Base-by-base conservation (phyloP, 768 basidiomycete species). In the Ramaria sp. region DNA sequence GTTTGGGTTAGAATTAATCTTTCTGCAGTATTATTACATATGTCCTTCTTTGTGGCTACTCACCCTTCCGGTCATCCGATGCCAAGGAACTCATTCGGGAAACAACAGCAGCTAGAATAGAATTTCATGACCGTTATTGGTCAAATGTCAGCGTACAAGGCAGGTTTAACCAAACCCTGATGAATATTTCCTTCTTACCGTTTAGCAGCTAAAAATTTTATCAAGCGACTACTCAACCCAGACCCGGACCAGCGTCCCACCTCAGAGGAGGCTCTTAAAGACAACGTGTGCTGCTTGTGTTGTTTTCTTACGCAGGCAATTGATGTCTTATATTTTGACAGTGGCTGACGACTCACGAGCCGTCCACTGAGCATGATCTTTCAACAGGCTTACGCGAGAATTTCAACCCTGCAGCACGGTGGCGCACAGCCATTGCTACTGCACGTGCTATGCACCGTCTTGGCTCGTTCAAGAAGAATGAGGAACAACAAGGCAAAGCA, bases 111-210 rank as follows among this genome's bases (percentile, higher is more conserved):
- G 93, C 85, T 0, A 83, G 81, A 61, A 76, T 97, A 45, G 85
- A 87, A 60, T 98, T 99, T 65, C 95, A 97, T 60, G 88, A 93
- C 27, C 76, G 82, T 32, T 99, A 93, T 58, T 99, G 96, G 96
- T 79, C 81, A 67, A 96, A 95, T 56, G 78, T 95, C 37, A 89
- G 88, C 1, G 63, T 71, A 2, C 77, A 83, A 69, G 90, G 90
- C 87, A 41, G 32, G 70, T 64, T 12, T 20, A 22, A 24, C 13
- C 42, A 15, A n/a, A 15, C 5, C 22, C 24, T 18, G n/a, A 34
- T 36, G 52, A 44, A 32, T 8, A 43, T 34, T 15, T 48, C 25
- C 49, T 9, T 38, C 51, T 48, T 45, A 24, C 25, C 3, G 8
- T 24, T 7, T 57, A 13, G 12, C 58, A 91, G 94, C 92, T 10